Percentiles rank a stretch among this genome's conserved stretches.
Evolutionary conservation across 306 rosid genomes (phyloP).

Genomic region (Malus fusca): DNA sequence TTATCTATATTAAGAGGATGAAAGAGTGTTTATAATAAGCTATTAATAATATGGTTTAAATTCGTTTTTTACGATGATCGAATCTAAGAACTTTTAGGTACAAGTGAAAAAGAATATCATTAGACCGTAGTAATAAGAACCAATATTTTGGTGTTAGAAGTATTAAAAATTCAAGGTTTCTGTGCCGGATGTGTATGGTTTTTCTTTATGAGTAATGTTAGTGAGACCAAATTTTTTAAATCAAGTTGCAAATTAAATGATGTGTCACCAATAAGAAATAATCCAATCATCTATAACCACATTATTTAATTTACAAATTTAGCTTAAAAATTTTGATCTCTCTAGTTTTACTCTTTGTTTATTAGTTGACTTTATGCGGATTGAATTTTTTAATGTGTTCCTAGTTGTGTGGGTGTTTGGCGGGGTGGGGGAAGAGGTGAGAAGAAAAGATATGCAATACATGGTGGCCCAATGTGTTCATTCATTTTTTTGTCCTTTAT

Average conservation of each 20-base stretch:
- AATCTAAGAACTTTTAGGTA: fast-evolving
- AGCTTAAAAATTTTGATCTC: fast-evolving
- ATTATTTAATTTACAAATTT: no score
- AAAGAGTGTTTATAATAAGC: no score
- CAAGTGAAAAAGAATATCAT: fast-evolving
- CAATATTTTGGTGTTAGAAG: background rate
- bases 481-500: slow-evolving; percentile 21
- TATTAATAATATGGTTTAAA: no score
- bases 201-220: background rate
- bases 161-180: background rate
- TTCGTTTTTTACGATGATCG: fast-evolving
- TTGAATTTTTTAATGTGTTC: background rate
- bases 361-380: slow-evolving; percentile 17
- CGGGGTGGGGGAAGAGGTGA: background rate
- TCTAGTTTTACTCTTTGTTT: background rate
- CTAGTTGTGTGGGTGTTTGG: background rate
- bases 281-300: no score
- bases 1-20: no score
- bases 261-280: no score
- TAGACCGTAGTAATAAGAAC: no score
- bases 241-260: no score
- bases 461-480: background rate
- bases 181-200: background rate
- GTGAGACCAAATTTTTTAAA: no score
- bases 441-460: background rate